These are phyloP conservation scores for Harringtonia aguacate DNA, from an alignment of 2,329 filamentous ascomycete genomes.

Conservation along the genomic window DNA sequence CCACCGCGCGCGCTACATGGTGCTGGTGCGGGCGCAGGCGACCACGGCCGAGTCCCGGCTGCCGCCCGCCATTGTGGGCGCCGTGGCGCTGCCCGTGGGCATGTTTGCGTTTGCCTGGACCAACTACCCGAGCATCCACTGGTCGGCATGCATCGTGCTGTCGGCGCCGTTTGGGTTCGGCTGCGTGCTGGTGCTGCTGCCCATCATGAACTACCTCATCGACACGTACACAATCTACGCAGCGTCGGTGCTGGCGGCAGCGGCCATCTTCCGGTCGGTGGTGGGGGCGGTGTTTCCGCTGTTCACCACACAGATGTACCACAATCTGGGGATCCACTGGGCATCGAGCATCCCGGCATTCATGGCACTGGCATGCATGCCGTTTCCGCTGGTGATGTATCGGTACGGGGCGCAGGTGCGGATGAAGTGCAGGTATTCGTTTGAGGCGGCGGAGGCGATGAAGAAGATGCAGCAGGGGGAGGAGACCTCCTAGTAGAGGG, in stretches of 20 bases:
- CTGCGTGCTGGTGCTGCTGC: slow-evolving; percentile 45
- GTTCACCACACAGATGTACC: slow-evolving; percentile 50
- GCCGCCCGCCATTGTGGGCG: slow-evolving; percentile 50
- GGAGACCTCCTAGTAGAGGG: too few relatives aligned
- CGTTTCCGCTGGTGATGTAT: slow-evolving; percentile 67
- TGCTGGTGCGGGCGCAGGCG: slow-evolving; percentile 27
- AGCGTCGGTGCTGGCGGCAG: slow-evolving; percentile 62
- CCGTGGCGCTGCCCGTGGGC: slow-evolving; percentile 47
- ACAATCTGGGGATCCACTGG: slow-evolving; percentile 60
- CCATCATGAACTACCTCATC: slow-evolving; percentile 59
- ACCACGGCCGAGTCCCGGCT: slow-evolving; percentile 52
- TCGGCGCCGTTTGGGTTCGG: slow-evolving; percentile 23
- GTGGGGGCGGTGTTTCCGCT: slow-evolving; percentile 64
- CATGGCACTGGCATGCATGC: slow-evolving; percentile 57
- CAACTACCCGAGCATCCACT: slow-evolving; percentile 29
- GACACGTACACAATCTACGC: slow-evolving; percentile 57
- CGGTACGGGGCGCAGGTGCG: slow-evolving; percentile 56
- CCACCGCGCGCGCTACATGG: slow-evolving; percentile 43
- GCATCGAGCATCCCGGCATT: slow-evolving; percentile 63
- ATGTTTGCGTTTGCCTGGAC: slow-evolving; percentile 64
- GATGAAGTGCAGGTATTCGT: slow-evolving; percentile 57
- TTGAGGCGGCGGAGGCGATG: slow-evolving; percentile 48
- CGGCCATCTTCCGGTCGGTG: slow-evolving; percentile 56
- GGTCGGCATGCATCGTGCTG: slow-evolving; percentile 21
- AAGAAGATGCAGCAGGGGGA: not conserved